Percentiles rank a stretch among this genome's conserved stretches.
These are phyloP conservation scores for Cyberlindnera xylosilytica DNA, from an alignment of 805 yeast species.

Conservation along the genomic window DNA sequence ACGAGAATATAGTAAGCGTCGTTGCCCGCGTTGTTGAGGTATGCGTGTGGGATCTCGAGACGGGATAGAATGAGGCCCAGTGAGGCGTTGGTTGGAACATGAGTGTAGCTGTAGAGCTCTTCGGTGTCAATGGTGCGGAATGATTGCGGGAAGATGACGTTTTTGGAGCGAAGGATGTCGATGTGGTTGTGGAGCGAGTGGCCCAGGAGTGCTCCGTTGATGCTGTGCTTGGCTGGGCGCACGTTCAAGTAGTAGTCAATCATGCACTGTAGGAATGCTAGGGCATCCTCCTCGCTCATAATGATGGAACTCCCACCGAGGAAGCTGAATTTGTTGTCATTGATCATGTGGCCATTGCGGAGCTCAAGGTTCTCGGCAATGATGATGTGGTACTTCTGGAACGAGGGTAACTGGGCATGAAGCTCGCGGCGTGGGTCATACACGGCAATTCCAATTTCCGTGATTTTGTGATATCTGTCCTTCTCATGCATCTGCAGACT, in stretches of 20 bases:
- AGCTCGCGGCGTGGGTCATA: no score
- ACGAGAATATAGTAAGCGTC: constrained; percentile 62
- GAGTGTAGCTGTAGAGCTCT: constrained; percentile 37
- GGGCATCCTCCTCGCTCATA: background rate
- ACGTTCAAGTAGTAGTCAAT: background rate
- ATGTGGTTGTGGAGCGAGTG: no score
- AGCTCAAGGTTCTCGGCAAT: background rate
- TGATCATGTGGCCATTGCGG: background rate
- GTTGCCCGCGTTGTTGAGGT: constrained; percentile 68
- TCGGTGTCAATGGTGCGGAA: constrained; percentile 56
- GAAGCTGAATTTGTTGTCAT: background rate
- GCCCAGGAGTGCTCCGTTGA: constrained; percentile 46
- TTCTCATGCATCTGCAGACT: no score
- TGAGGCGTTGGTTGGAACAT: constrained; percentile 37
- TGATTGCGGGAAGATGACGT: no score
- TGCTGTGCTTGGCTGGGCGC: background rate
- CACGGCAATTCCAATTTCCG: no score
- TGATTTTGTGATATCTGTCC: no score
- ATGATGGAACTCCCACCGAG: background rate
- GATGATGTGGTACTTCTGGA: no score
- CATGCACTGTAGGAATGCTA: background rate
- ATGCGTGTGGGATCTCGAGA: constrained; percentile 52
- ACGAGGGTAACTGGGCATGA: no score
- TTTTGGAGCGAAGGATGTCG: no score
- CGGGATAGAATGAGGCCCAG: constrained; percentile 44